Evolutionary conservation across 345 rosid species (phyloP).

Genomic region (Populus tremula): DNA sequence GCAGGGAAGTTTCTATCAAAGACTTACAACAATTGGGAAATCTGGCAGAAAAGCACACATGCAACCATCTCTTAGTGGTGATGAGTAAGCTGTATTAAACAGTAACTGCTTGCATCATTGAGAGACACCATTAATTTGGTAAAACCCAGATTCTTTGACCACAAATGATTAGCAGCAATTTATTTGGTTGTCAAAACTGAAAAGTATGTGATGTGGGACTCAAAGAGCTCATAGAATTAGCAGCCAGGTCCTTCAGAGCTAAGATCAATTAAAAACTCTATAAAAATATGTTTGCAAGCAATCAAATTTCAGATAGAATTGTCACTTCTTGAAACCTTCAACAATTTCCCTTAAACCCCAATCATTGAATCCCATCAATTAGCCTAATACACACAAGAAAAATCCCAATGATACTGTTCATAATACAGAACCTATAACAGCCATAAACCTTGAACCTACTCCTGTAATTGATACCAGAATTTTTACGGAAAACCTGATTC

Average conservation of each 20-base stretch:
- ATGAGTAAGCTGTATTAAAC: too few species aligned
- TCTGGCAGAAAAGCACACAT: neutral
- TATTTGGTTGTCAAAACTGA: neutral
- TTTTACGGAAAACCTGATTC: neutral
- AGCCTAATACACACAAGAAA: neutral
- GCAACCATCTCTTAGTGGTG: neutral
- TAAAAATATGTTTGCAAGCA: neutral
- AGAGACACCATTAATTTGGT: neutral
- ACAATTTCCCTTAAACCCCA: neutral
- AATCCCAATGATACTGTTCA: neutral
- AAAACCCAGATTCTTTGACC: neutral
- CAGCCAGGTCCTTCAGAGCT: neutral
- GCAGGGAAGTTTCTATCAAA: neutral
- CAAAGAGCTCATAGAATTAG: neutral
- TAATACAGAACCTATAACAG: neutral
- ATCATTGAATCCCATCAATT: neutral
- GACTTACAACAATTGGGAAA: neutral
- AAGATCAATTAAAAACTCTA: neutral
- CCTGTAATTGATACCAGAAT: neutral
- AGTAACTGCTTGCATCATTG: neutral
- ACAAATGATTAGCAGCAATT: neutral
- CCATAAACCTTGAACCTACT: neutral
- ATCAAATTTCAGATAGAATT: neutral
- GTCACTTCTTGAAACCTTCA: neutral
- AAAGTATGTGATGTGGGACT: neutral